Evolutionary conservation across 2,329 filamentous ascomycete species (phyloP), one percentile per base, ranked within the genome.

Genomic region (Xylariaceae sp.): DNA sequence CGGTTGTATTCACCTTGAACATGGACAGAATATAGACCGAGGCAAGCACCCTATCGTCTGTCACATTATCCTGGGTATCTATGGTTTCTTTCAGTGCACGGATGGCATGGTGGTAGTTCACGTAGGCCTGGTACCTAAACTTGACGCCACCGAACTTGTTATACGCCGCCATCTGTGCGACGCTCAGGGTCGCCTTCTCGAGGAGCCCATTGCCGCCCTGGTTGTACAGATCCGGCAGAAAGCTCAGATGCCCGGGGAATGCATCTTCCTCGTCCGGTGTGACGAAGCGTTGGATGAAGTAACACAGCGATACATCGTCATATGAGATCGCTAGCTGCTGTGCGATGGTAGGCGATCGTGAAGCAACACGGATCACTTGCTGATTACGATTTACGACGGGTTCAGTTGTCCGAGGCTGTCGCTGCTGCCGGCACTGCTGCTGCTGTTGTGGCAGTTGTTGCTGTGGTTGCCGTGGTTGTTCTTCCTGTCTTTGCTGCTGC

Each of bases 161-260:
- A 49, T 61, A 63, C 34, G 62, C 62, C 1, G 61, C 62, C 61
- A 61, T 63, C 50, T 64, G 62, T 2, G 62, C 62, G 11, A 61
- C 62, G 23, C 61, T 63, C 47, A 64, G 23, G 6, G 61, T 64
- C 23, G 62, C 62, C 15, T 56, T 15, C 41, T 63, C 61, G 2
- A 64, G 45, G 39, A 64, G 51, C 6, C 62, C 62, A 34, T 61
- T 54, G 13, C 54, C 41, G 11, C 56, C 30, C 15, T 58, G 61
- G 8, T 61, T 61, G 39, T 57, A 64, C 30, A 64, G 61, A 15
- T 49, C 54, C 2, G 62, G 63, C 23, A 64, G 58, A 44, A 63
- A 64, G 55, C 55, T 64, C 53, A 63, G 37, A 51, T 60, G 58
- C 3, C 63, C 61, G 2, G 61, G 61, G 30, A 63, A 57, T 13